Conservation (phyloP, 208 protist species). For the Crithidia brevicula region DNA sequence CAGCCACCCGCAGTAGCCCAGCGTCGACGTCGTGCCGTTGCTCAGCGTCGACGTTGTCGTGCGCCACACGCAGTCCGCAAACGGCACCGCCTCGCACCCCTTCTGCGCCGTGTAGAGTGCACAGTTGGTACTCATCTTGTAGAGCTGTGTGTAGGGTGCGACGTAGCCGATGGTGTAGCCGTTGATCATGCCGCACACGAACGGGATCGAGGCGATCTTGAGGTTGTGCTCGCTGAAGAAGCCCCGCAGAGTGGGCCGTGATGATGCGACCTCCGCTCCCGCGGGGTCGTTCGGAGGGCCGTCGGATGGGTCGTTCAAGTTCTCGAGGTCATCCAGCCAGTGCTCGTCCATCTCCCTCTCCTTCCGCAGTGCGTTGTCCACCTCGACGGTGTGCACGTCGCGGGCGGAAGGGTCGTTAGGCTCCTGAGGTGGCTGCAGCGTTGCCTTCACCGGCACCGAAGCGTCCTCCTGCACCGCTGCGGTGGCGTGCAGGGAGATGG, state of each 20-base stretch:
- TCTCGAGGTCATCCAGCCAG: no score
- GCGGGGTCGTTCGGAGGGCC: no score
- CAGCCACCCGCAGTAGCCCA: conserved; percentile 43
- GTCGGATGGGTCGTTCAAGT: no score
- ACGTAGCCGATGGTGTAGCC: conserved; percentile 8
- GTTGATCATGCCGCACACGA: conserved; percentile 1
- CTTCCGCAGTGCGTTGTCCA: no score
- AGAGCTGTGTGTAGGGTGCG: conserved; percentile 26
- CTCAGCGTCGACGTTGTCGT: neutral
- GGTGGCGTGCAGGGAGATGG: no score
- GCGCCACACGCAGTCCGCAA: conserved; percentile 63
- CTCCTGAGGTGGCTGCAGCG: no score
- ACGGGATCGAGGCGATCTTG: neutral
- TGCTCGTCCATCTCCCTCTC: no score
- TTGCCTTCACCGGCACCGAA: no score
- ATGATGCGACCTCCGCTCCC: no score
- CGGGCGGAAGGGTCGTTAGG: no score
- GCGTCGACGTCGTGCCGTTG: neutral
- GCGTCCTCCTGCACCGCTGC: no score
- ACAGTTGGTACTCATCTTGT: conserved; percentile 59
- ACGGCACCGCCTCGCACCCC: conserved; percentile 50
- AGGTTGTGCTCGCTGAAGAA: neutral
- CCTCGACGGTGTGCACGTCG: no score
- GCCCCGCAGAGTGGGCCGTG: neutral
- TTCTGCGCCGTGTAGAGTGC: conserved; percentile 36